phyloP scores from a whole-genome alignment of 129 eudicot genomes.

The Calendula officinalis region DNA sequence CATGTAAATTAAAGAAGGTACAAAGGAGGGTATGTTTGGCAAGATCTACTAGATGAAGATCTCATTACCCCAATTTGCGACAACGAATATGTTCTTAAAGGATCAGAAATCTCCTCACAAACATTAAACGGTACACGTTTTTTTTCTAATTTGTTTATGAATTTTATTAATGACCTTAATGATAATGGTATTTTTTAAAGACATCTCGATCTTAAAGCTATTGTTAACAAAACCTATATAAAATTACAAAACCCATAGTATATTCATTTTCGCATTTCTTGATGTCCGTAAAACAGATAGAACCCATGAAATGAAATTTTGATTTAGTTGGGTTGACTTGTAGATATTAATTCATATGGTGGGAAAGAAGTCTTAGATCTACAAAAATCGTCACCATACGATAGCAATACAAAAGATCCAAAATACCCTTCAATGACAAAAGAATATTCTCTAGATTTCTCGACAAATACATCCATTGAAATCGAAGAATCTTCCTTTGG shows the following conservation, averaged over 20 bases:
- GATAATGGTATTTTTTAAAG: no score
- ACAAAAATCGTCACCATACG: conserved; percentile 22
- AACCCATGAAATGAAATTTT: neutral
- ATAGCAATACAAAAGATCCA: conserved; percentile 25
- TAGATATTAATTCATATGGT: conserved; percentile 19
- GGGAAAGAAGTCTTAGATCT: conserved; percentile 24
- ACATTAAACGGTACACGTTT: conserved; percentile 32
- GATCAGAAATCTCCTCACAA: conserved; percentile 56
- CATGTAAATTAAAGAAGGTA: conserved; percentile 44
- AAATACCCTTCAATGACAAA: conserved; percentile 25
- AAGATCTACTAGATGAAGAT: conserved; percentile 78
- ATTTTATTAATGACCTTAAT: no score
- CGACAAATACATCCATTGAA: conserved; percentile 40
- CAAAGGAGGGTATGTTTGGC: conserved; percentile 82
- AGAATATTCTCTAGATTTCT: conserved; percentile 34
- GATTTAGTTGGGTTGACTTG: conserved; percentile 2
- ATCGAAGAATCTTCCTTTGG: conserved; percentile 52
- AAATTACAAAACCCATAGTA: no score
- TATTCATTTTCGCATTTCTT: no score
- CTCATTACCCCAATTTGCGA: conserved; percentile 76
- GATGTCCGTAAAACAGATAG: no score
- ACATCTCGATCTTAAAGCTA: no score
- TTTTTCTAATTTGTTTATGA: neutral
- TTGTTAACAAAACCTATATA: no score
- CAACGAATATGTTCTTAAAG: conserved; percentile 86